phyloP scores from a whole-genome alignment of 176 grass and related monocot species.

The Phragmites australis region DNA sequence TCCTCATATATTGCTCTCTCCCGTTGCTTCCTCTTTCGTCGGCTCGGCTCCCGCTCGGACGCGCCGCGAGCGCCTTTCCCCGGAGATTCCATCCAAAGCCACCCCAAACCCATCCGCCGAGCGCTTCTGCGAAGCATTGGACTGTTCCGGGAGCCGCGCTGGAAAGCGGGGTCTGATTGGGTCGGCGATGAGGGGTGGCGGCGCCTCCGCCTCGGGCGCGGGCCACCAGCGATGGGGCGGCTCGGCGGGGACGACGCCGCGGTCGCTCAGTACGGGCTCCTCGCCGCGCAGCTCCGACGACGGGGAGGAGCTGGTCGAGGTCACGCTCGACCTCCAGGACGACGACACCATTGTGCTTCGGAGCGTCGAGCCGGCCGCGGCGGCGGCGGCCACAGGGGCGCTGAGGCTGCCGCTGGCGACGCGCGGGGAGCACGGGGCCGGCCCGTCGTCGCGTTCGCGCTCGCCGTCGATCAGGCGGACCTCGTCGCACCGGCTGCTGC shows the following conservation, averaged over 20 bases:
- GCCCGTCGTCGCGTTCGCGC: conserved; percentile 44
- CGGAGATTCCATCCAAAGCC: conserved; percentile 36
- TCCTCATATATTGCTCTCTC: conserved; percentile 44
- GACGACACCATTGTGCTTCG: conserved; percentile 95
- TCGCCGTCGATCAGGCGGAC: conserved; percentile 85
- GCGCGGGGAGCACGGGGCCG: conserved; percentile 27
- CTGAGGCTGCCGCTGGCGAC: conserved; percentile 39
- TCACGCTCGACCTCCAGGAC: conserved; percentile 92
- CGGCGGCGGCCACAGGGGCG: conserved; percentile 30
- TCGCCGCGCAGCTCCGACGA: conserved; percentile 65
- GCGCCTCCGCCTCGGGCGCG: background rate
- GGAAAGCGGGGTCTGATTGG: background rate
- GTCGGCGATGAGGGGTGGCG: conserved; percentile 47
- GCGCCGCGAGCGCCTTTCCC: conserved; percentile 42
- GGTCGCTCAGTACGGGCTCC: conserved; percentile 59
- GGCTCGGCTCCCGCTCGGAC: conserved; percentile 45
- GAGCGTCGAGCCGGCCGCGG: conserved; percentile 81
- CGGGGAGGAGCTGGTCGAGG: conserved; percentile 97
- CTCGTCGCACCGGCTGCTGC: conserved; percentile 77
- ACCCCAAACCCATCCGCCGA: conserved; percentile 26
- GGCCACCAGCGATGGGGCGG: conserved; percentile 49
- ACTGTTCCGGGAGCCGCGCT: conserved; percentile 26
- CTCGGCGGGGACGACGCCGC: conserved; percentile 59
- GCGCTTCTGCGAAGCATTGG: conserved; percentile 3
- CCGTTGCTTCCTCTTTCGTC: conserved; percentile 31